Evolutionary conservation across 2,329 filamentous ascomycete species (phyloP), one percentile per base, ranked within the genome.

Genomic region (Xylaria sp.): DNA sequence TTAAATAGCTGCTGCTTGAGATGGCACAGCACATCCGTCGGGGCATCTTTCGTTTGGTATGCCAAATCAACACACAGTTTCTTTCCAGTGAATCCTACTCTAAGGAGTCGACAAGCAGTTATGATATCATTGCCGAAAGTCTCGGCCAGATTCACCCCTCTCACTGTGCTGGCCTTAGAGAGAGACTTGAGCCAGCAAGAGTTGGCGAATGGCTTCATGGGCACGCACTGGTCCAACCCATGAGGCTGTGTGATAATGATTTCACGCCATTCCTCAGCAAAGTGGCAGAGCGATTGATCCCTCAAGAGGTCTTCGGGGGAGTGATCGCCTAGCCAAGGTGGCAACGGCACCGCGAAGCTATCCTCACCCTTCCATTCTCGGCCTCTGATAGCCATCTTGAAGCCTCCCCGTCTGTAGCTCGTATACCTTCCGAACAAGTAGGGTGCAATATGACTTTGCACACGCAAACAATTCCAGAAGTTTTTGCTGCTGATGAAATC

Each of bases 261-360:
- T 56, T 70, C 68, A 13, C 68, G 68, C 68, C 68, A 70, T 49
- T 70, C 68, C 18, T 70, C 60, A n/a, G 51, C 56, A 33, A 70
- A 70, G 12, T 49, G 15, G 15, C 68, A 70, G 10, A 70, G 64
- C 1, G 68, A 70, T 23, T 64, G 68, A 41, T 70, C 68, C 18
- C 56, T 54, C 20, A 58, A n/a, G 9, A 57, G 36, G 49, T 51
- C 28, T 10, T 58, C 56, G 13, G 60, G 8, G 6, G 64, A 67
- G 39, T 25, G 13, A 25, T 64, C 64, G 25, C 64, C 23, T 1
- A 70, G 41, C 68, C 68, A 70, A 18, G 31, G 23, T 3, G 68
- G 68, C 18, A 70, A 43, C 3, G 68, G 68, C 20, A 70, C 28
- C n/a, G 58, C 68, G 23, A 67, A 70, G 13, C 68, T 52, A 55